A percentile compares a stretch with the other conserved stretches of the same genome.
phyloP scores from a whole-genome alignment of 768 basidiomycete genomes.

The Stropharia rugosoannulata region DNA sequence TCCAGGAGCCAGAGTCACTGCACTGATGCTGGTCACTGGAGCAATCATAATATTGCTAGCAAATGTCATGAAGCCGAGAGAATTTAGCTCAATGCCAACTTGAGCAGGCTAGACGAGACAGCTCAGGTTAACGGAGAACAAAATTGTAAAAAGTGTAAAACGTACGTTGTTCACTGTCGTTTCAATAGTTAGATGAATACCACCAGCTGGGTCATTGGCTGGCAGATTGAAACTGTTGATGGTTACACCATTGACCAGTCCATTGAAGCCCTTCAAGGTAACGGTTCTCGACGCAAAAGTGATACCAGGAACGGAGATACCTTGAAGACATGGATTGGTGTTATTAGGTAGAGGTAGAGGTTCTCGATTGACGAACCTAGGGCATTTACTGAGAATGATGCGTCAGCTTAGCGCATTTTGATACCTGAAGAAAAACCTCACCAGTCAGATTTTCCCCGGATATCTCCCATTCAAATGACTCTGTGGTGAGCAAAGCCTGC shows the following conservation, averaged over 20 bases:
- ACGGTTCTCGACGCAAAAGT: constrained; percentile 55
- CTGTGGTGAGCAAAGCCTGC: constrained; percentile 56
- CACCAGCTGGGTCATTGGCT: constrained; percentile 66
- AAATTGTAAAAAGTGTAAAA: not conserved
- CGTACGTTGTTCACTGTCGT: constrained; percentile 59
- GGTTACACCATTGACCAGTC: constrained; percentile 56
- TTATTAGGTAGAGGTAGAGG: not conserved
- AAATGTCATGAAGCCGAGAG: constrained; percentile 61
- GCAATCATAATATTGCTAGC: constrained; percentile 55
- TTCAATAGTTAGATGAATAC: constrained; percentile 65
- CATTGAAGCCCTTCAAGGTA: constrained; percentile 69
- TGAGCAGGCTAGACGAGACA: constrained; percentile 60
- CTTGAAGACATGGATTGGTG: constrained; percentile 25
- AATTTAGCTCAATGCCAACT: constrained; percentile 65
- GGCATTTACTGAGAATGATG: constrained; percentile 43
- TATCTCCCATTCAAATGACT: constrained; percentile 71
- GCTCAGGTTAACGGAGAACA: constrained; percentile 2
- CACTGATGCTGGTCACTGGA: constrained; percentile 46
- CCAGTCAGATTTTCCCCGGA: constrained; percentile 62
- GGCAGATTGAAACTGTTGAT: constrained; percentile 73
- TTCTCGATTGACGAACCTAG: constrained; percentile 39
- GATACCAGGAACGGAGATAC: constrained; percentile 59
- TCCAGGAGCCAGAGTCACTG: constrained; percentile 54
- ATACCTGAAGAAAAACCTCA: constrained; percentile 19
- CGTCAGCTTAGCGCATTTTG: constrained; percentile 1